Conservation (phyloP, 306 rosid genomes). For the Inga oerstediana region DNA sequence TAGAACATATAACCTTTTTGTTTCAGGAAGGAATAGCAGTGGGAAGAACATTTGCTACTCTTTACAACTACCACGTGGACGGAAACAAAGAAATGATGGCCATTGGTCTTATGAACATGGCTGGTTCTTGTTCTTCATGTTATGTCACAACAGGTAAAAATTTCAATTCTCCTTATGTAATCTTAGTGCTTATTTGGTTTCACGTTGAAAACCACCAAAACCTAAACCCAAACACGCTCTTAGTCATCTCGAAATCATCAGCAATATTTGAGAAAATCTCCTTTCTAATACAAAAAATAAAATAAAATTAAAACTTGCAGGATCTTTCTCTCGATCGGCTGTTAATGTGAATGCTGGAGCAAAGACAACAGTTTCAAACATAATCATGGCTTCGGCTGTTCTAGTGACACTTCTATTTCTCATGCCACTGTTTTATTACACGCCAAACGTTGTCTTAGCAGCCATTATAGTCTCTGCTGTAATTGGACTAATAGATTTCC, state of each 20-base stretch:
- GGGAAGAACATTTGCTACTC: constrained; percentile 90
- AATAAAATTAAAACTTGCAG: constrained; percentile 40
- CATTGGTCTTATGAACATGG: constrained; percentile 88
- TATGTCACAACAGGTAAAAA: constrained; percentile 81
- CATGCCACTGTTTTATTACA: constrained; percentile 90
- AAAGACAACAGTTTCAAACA: constrained; percentile 76
- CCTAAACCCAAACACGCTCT: neutral
- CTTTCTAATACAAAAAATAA: neutral
- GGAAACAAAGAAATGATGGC: constrained; percentile 99
- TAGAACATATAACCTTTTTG: constrained; percentile 1
- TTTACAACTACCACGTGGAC: constrained; percentile 91
- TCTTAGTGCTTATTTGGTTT: neutral
- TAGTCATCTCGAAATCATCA: constrained; percentile 6
- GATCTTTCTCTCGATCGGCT: constrained; percentile 95
- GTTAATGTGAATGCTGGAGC: constrained; percentile 95
- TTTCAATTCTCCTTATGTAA: neutral
- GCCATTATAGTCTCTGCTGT: constrained; percentile 93
- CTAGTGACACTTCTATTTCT: constrained; percentile 84
- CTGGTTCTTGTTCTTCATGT: constrained; percentile 89
- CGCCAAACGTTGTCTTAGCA: constrained; percentile 86
- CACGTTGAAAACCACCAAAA: neutral
- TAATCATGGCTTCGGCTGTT: constrained; percentile 89
- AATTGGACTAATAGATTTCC: constrained; percentile 76
- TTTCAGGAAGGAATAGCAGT: constrained; percentile 96
- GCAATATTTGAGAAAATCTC: constrained; percentile 15